Evolutionary conservation across 495 filamentous ascomycete species (phyloP), one percentile per base, ranked within the genome.

Genomic region (Aspergillus steynii): DNA sequence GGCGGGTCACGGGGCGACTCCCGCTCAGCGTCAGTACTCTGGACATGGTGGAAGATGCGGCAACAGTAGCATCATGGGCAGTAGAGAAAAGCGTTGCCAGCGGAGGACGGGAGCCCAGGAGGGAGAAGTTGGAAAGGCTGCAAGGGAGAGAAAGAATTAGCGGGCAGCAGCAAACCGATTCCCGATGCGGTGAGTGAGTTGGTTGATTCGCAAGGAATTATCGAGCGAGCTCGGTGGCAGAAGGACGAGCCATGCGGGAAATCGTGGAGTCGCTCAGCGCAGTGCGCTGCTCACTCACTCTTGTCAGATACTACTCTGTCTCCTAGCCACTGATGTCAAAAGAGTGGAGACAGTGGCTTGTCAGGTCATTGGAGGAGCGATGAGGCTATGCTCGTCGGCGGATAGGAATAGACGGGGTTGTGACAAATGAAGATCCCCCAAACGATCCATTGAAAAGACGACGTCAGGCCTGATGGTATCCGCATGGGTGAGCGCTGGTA

Each of bases 51-150:
- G 61, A 47, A 29, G 55, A 62, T 59, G 58, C 53, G 37, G 65
- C 63, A 53, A 56, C 52, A 29, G 66, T 62, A 53, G 69, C 72
- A 76, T 76, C 55, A 61, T 77, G 72, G 58, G 50, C 58, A 61
- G 32, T 49, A 46, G 27, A 56, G 29, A 34, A 62, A 45, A 32
- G 20, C 31, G 61, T 26, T 53, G 32, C 9, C 29, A 32, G 58
- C 20, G 15, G 27, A 29, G 27, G 58, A 56, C 37, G 53, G 50
- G 34, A 32, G 55, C 57, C 48, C 42, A 61, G 53, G 28, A 27
- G 29, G 28, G 31, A 9, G 0, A 27, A 15, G 6, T 31, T 15
- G 53, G 42, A 52, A 55, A 47, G 37, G n/a, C 45, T 45, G 31
- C 51, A 45, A 52, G 29, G 15, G 51, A n/a, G 14, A 50, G 37